Evolutionary conservation across 129 eudicot genomes (phyloP), one percentile per base, ranked within the genome.

Genomic region (Helichrysum umbraculigerum): DNA sequence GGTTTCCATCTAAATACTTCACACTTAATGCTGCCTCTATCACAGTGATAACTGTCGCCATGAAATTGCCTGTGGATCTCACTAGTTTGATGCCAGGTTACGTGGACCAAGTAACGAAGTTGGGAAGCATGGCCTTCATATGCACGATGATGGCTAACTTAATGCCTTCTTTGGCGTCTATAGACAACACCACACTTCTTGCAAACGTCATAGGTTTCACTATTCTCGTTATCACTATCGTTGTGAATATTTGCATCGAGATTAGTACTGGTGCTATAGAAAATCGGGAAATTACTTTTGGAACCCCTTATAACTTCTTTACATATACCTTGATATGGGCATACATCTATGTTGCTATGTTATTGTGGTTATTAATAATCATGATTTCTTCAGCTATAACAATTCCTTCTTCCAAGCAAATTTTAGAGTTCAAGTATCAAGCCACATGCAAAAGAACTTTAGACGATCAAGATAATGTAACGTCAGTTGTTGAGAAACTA

Each of bases 111-210:
- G 19, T 28, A 6, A 20, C 73, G 11, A 79, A 79, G 66, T 5
- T 51, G 1, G 76, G 67, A 58, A 63, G 78, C 59, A 34, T 34
- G 21, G 7, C 33, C 28, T 79, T 79, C 57, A 66, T 66, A 52
- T 66, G 71, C 71, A 66, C n/a, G 7, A 66, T 66, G 71, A 66
- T 66, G 71, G 30, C 76, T 7, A 71, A 84, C 59, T 71, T 84
- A 41, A 59, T 84, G 82, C 72, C 83, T 21, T 87, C 86, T 32
- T 28, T 82, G 11, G 91, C 79, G 2, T 74, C 83, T 37, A 25
- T 25, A 1, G 28, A 25, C 28, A 25, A 25, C 28, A 25, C 0
- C 0, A 25, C 28, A 25, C 28, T 25, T 25, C 28, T 25, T 25
- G 28, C 28, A 25, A 25, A 25, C 28, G 28, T 25, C 28, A 25